Percentiles rank a stretch among this genome's conserved stretches.
Evolutionary conservation across 768 basidiomycete species (phyloP).

Genomic region (Mycena capillaripes): DNA sequence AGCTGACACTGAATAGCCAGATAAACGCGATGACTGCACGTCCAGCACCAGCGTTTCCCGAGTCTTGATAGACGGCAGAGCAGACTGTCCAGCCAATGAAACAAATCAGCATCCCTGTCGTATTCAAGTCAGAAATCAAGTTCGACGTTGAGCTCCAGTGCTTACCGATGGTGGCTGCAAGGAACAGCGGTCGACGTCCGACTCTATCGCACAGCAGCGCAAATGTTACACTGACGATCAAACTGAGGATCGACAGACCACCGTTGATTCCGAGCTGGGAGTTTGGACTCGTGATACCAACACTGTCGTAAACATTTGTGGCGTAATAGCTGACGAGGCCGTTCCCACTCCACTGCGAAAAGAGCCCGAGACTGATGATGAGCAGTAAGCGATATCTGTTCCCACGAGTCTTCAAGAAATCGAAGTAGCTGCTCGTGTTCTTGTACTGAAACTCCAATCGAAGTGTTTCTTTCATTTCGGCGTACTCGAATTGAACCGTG

Average conservation of each 20-base stretch:
- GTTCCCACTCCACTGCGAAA: slow-evolving; percentile 72
- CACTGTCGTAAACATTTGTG: slow-evolving; percentile 15
- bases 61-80: slow-evolving; percentile 53
- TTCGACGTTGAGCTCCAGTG: slow-evolving; percentile 21
- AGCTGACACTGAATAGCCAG: slow-evolving; percentile 68
- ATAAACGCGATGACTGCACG: slow-evolving; percentile 70
- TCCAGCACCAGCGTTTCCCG: slow-evolving; percentile 47
- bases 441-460: slow-evolving; percentile 49
- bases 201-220: slow-evolving; percentile 63
- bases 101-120: slow-evolving; percentile 57
- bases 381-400: slow-evolving; percentile 70
- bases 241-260: slow-evolving; percentile 68
- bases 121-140: slow-evolving; percentile 19
- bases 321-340: slow-evolving; percentile 56
- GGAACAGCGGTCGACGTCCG: slow-evolving; percentile 65
- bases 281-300: slow-evolving; percentile 7
- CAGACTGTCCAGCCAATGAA: slow-evolving; percentile 63
- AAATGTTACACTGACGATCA: slow-evolving; percentile 64
- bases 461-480: slow-evolving; percentile 60
- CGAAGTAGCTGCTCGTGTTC: slow-evolving; percentile 66
- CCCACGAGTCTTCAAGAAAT: slow-evolving; percentile 63
- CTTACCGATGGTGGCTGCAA: slow-evolving; percentile 60
- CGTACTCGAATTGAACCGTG: slow-evolving; percentile 71
- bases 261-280: slow-evolving; percentile 57
- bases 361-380: slow-evolving; percentile 70